Conservation (phyloP, 2,329 filamentous ascomycete species). For the Lasiodiplodia theobromae region DNA sequence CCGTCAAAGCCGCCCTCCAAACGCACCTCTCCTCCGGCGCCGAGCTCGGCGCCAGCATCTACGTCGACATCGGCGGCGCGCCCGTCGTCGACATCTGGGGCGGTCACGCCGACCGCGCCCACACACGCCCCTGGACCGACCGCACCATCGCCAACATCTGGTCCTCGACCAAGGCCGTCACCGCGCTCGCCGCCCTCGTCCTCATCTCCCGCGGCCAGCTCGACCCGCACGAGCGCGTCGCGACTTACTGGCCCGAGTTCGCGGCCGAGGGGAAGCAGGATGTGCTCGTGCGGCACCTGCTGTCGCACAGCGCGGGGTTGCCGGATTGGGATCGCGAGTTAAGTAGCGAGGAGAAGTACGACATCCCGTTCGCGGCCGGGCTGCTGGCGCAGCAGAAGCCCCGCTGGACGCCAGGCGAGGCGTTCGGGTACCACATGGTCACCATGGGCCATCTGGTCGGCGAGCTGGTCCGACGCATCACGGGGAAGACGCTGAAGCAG, state of each 20-base stretch:
- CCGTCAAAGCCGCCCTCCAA: constrained; percentile 46
- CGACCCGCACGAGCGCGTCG: constrained; percentile 37
- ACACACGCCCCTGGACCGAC: constrained; percentile 46
- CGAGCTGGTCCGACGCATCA: not conserved
- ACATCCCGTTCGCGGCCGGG: not conserved
- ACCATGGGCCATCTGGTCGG: constrained; percentile 5
- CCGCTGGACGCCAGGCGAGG: constrained; percentile 9
- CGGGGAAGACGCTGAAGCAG: not conserved
- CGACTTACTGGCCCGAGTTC: constrained; percentile 47
- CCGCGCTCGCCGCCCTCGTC: constrained; percentile 37
- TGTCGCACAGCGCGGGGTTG: constrained; percentile 20
- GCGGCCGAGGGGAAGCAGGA: constrained; percentile 41
- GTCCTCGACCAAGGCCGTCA: constrained; percentile 40
- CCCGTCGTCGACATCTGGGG: constrained; percentile 58
- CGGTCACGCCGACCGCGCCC: constrained; percentile 44
- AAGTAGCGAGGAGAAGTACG: constrained; percentile 1
- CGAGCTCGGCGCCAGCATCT: constrained; percentile 55
- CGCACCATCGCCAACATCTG: constrained; percentile 37
- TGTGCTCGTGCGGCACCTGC: constrained; percentile 35
- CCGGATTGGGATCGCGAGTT: constrained; percentile 11
- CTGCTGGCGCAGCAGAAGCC: constrained; percentile 9
- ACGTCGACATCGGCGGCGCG: constrained; percentile 50
- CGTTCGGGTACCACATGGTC: constrained; percentile 17
- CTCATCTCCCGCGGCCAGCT: constrained; percentile 40
- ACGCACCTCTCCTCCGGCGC: constrained; percentile 45